Evolutionary conservation across 2,329 filamentous ascomycete genomes (phyloP), one percentile per base, ranked within the genome.

Genomic region (Monosporascus sp.): DNA sequence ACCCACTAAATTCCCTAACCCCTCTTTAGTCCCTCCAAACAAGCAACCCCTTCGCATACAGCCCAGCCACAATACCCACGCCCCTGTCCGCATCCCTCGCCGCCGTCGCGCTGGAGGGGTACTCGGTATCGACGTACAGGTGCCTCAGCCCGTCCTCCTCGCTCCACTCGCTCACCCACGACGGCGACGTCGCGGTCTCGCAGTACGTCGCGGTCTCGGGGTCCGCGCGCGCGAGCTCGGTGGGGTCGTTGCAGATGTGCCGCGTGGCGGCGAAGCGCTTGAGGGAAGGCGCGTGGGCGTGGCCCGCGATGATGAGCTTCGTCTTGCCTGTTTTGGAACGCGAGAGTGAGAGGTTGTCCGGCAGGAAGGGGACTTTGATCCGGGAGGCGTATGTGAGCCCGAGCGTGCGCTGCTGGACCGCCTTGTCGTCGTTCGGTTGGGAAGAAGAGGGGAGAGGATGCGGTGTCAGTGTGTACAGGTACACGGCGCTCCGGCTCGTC

Each of bases 241-340:
- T 58, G 0, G 62, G 54, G n/a, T 46, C 47, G 41, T 71, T 67
- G 61, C 74, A 76, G 3, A 70, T 52, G 31, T 66, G 61, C 0
- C 72, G 67, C 7, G 65, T 63, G 5, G 55, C 31, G 1, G 67
- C 57, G 45, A 69, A 74, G 41, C 63, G 65, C 2, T 39, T 54
- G 11, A 74, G 56, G 2, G 63, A 62, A 0, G 67, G 65, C 1
- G 67, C 48, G 46, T 74, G 65, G 1, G 72, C 68, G 31, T 76
- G 74, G 0, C 74, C 74, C 0, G 74, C 69, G 18, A 72, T 67
- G 9, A 74, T 54, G 18, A 76, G 65, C n/a, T 62, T 63, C 11
- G 41, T 25, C 24, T 18, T 14, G 14, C 22, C 42, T 27, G 22
- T 25, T 27, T 46, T 62, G 50, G 65, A 38, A 36, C 59, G 22